phyloP scores from a whole-genome alignment of 2,329 filamentous ascomycete species.

The Apiospora malaysiana region DNA sequence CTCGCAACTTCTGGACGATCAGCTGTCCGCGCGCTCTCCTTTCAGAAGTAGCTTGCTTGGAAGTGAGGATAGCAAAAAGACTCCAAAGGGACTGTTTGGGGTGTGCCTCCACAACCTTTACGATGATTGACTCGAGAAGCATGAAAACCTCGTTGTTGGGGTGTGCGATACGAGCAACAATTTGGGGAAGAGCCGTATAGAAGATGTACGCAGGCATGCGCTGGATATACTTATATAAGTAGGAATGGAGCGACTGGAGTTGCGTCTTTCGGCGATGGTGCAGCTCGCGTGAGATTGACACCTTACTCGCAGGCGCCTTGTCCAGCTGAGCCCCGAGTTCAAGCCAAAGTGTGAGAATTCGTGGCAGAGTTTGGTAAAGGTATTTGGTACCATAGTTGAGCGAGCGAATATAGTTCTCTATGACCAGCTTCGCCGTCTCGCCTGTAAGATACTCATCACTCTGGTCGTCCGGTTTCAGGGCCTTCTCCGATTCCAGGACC shows the following conservation, averaged over 20 bases:
- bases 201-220: constrained; percentile 78
- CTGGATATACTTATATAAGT: constrained; percentile 79
- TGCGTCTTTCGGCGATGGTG: constrained; percentile 65
- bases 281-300: constrained; percentile 58
- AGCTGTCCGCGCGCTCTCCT: constrained; percentile 61
- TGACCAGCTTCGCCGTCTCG: constrained; percentile 82
- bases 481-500: constrained; percentile 86
- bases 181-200: constrained; percentile 85
- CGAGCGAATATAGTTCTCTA: constrained; percentile 91
- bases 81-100: constrained; percentile 93
- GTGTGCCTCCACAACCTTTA: constrained; percentile 84
- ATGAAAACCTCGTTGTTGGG: constrained; percentile 79
- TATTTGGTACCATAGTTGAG: constrained; percentile 92
- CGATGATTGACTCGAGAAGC: constrained; percentile 77
- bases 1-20: constrained; percentile 57
- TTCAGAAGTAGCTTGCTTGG: constrained; percentile 68
- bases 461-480: constrained; percentile 77
- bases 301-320: constrained; percentile 62
- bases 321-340: constrained; percentile 83
- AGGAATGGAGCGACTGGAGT: constrained; percentile 72
- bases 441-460: constrained; percentile 78
- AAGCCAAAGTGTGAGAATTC: constrained; percentile 91
- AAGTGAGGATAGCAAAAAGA: constrained; percentile 84
- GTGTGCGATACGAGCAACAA: constrained; percentile 95
- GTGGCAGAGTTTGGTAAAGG: constrained; percentile 90